Conservation (phyloP, 306 rosid genomes). For the Vigna angularis region DNA sequence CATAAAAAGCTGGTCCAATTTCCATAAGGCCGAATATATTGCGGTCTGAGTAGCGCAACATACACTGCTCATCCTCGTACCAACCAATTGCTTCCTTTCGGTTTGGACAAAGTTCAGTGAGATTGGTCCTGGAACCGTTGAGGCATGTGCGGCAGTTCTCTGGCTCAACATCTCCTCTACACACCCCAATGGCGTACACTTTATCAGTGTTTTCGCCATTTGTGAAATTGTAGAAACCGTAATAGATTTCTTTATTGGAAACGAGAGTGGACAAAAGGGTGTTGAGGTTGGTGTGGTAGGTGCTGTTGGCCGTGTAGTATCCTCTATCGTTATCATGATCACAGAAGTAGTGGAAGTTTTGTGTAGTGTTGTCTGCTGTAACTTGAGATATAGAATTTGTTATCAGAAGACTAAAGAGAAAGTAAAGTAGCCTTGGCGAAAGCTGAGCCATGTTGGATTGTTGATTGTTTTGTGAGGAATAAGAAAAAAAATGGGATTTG, state of each 20-base stretch:
- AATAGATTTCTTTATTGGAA: slow-evolving; percentile 7
- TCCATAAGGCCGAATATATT: slow-evolving; percentile 22
- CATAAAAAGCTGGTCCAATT: background rate
- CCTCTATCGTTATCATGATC: background rate
- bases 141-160: slow-evolving; percentile 52
- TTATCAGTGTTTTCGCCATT: slow-evolving; percentile 39
- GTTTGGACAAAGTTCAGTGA: slow-evolving; percentile 46
- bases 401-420: background rate
- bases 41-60: slow-evolving; percentile 50
- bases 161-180: slow-evolving; percentile 54
- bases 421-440: background rate
- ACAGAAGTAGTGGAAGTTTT: slow-evolving; percentile 9
- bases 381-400: background rate
- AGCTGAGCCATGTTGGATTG: background rate
- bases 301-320: slow-evolving; percentile 53
- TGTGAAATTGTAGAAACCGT: slow-evolving; percentile 50
- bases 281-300: slow-evolving; percentile 51
- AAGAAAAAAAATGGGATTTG: background rate
- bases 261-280: slow-evolving; percentile 51
- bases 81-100: slow-evolving; percentile 53
- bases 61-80: slow-evolving; percentile 44
- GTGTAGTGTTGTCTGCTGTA: background rate
- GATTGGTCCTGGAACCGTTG: slow-evolving; percentile 20
- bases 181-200: slow-evolving; percentile 47
- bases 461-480: background rate